Evolutionary conservation across 2,329 filamentous ascomycete genomes (phyloP).

Genomic region (Alternaria sp.): DNA sequence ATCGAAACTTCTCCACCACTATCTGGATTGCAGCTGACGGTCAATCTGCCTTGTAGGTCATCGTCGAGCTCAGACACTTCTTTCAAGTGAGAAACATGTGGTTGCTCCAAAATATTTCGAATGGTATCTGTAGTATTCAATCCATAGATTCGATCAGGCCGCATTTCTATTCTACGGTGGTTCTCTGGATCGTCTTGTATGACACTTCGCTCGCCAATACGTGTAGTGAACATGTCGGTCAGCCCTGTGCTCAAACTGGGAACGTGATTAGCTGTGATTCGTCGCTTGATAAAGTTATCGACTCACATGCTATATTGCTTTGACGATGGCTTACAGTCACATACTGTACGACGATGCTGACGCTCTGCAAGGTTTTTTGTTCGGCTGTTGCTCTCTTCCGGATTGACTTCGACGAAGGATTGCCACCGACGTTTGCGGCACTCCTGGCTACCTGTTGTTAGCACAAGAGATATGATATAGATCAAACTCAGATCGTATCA

Average conservation of each 20-base stretch:
- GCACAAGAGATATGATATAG: not conserved
- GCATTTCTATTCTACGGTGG: conserved; percentile 3
- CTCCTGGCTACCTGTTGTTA: not conserved
- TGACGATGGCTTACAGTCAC: conserved; percentile 16
- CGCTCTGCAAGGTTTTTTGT: conserved; percentile 16
- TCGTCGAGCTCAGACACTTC: not conserved
- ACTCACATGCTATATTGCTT: conserved; percentile 10
- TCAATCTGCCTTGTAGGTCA: conserved; percentile 11
- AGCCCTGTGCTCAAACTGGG: conserved; percentile 16
- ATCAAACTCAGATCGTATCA: conserved; percentile 16
- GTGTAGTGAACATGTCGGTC: conserved; percentile 19
- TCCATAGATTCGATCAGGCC: conserved; percentile 26
- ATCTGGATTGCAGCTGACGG: conserved; percentile 21
- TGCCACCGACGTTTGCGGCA: conserved; percentile 4
- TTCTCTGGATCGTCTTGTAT: conserved; percentile 1
- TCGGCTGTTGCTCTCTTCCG: conserved; percentile 14
- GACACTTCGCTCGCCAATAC: conserved; percentile 16
- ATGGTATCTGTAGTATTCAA: not conserved
- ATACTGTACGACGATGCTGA: conserved; percentile 18
- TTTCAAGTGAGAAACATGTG: not conserved
- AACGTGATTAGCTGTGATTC: not conserved
- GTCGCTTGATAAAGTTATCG: not conserved
- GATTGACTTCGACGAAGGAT: conserved; percentile 7
- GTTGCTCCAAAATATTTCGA: not conserved
- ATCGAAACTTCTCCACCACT: conserved; percentile 14